Evolutionary conservation across 805 yeast genomes (phyloP), one percentile per base, ranked within the genome.

Genomic region (Kodamaea kaohsiungensis): DNA sequence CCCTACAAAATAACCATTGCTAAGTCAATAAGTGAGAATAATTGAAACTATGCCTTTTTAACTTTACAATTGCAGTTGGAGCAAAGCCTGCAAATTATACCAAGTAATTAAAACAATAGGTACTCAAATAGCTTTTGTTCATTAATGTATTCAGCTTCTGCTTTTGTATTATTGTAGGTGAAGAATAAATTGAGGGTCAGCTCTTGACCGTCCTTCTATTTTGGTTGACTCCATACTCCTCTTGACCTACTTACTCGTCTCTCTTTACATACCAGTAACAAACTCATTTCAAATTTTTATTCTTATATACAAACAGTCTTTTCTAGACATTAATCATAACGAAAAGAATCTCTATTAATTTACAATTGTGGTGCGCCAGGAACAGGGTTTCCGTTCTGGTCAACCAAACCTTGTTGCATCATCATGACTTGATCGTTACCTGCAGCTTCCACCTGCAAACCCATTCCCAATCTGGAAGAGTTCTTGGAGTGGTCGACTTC

Each of bases 371-470:
- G 89, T 56, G 89, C 89, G 65, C 90, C 90, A 65, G 88, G 91
- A 61, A 88, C 81, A 65, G 95, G 93, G 80, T 88, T 88, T 67
- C 95, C 96, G 66, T 88, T 85, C 61, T 86, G 88, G 69, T 88
- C 96, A 60, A 86, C 73, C 73, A 88, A 78, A 65, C 93, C 93
- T 75, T 88, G 91, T 78, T 88, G 96, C 91, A 88, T 86, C 87
- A 89, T 82, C 81, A 89, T 85, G 64, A 91, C 83, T 78, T 90
- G 95, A 78, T 92, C 96, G 67, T 89, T 86, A 69, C 98, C 98
- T 54, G 95, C 93, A 61, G 95, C 86, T 80, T 95, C 98, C 61
- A 95, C 87, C 79, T 93, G 97, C 65, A 95, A 80, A 72, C 98
- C 98, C 64, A 92, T 83, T 69, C 99, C 99, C 61, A 93, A 77